phyloP scores from a whole-genome alignment of 1,139 yeast species.

The Candida buenavistaensis region DNA sequence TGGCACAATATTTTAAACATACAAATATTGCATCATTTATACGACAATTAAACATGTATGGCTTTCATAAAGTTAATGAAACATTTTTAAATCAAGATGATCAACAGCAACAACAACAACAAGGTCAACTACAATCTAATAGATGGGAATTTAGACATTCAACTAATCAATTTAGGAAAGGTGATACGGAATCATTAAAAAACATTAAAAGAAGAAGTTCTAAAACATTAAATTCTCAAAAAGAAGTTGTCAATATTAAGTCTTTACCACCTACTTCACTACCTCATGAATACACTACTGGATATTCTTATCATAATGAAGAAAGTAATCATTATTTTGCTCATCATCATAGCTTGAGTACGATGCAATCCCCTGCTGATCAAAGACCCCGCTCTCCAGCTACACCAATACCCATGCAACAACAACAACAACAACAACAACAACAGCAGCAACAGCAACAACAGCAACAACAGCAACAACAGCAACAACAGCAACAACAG shows the following conservation, averaged over 20 bases:
- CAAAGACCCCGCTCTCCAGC: conserved; percentile 6
- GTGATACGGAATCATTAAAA: conserved; percentile 58
- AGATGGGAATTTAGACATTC: conserved; percentile 75
- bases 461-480: conserved; percentile 11
- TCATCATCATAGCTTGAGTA: conserved; percentile 3
- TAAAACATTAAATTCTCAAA: conserved; percentile 46
- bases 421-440: conserved; percentile 6
- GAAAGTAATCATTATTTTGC: conserved; percentile 5
- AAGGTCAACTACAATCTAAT: conserved; percentile 12
- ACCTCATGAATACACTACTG: conserved; percentile 13
- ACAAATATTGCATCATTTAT: conserved; percentile 80
- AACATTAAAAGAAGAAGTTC: conserved; percentile 65
- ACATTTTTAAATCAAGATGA: conserved; percentile 25
- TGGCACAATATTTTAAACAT: conserved; percentile 71
- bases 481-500: conserved; percentile 7
- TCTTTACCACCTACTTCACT: conserved; percentile 32
- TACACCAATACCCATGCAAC: conserved; percentile 4
- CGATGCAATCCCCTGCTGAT: conserved; percentile 6
- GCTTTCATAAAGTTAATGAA: conserved; percentile 69
- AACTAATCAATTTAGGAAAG: conserved; percentile 63
- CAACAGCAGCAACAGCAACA: conserved; percentile 6
- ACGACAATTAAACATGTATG: conserved; percentile 77
- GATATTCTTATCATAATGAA: conserved; percentile 5
- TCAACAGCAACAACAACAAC: conserved; percentile 2
- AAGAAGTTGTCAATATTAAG: conserved; percentile 42